phyloP scores from a whole-genome alignment of 1,139 yeast genomes.

The Candida sojae region DNA sequence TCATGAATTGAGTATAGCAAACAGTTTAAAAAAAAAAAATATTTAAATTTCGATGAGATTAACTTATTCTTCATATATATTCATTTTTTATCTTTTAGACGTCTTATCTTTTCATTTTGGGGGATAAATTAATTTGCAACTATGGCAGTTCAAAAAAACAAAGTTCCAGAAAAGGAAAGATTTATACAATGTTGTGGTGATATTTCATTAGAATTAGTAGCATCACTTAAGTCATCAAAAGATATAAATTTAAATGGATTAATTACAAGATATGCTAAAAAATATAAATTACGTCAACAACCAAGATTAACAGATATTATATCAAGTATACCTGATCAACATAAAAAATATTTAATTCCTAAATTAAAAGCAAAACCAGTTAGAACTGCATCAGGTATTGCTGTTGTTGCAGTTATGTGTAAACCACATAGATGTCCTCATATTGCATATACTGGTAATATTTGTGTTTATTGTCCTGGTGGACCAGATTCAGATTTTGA shows the following conservation, averaged over 20 bases:
- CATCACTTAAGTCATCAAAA: constrained; percentile 69
- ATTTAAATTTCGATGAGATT: neutral
- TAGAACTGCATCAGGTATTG: constrained; percentile 97
- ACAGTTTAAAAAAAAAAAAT: too few relatives aligned
- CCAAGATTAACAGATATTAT: constrained; percentile 95
- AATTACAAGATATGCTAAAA: constrained; percentile 82
- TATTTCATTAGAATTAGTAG: constrained; percentile 83
- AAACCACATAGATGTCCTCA: constrained; percentile 99
- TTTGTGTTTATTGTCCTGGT: constrained; percentile 98
- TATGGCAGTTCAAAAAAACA: constrained; percentile 35
- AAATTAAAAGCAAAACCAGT: constrained; percentile 97
- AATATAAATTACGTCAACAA: constrained; percentile 87
- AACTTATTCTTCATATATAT: too few relatives aligned
- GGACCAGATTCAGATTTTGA: constrained; percentile 99
- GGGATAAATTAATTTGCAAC: too few relatives aligned
- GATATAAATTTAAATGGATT: constrained; percentile 91
- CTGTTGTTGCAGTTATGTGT: constrained; percentile 99
- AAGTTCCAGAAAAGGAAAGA: constrained; percentile 86
- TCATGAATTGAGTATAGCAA: neutral
- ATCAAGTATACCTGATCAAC: constrained; percentile 93
- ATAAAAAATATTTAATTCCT: constrained; percentile 87
- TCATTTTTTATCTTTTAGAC: neutral
- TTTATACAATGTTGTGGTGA: constrained; percentile 93
- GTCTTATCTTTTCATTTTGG: too few relatives aligned
- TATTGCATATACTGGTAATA: constrained; percentile 97